Base-by-base conservation (phyloP, 2,329 filamentous ascomycete species). In the Colletotrichum magnum region DNA sequence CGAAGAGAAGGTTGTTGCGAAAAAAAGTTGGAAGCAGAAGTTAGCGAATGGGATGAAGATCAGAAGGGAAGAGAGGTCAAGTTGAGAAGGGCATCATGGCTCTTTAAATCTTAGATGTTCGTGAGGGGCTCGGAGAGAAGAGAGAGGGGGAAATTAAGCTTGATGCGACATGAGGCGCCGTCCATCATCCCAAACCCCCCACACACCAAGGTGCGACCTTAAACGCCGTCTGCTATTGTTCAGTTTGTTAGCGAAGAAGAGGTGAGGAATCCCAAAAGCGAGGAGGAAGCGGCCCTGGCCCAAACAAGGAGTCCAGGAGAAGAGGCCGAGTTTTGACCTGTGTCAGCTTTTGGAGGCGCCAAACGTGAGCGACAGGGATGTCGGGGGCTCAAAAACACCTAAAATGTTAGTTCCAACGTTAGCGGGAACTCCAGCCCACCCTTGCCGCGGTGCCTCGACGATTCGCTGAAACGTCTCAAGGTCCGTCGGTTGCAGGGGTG, bases 401-500 rank as follows among this genome's bases (percentile, higher is more conserved):
- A 36, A 36, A 36, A 10, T 9, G 32, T 36, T 36, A 36, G 32
- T 36, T 36, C 32, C 32, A 36, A 36, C 32, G 32, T 36, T 36
- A 6, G 32, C 32, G 32, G 32, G 32, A 36, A 36, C 32, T 10
- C 32, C 32, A 36, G 10, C 32, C 32, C 32, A 36, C 32, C 32
- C 41, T 43, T 43, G 41, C 41, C 41, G 28, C 45, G 16, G 15
- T 24, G 18, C 64, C 58, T 18, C 28, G 18, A 53, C 58, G 58
- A 63, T 68, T 68, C 64, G 64, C 64, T 68, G 59, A 68, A 68
- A 68, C 64, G 64, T 68, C 59, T 68, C 64, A 68, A 58, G 52
- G 54, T 64, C 53, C 52, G 45, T 58, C 39, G 28, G 45, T 68
- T 64, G 36, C 64, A 68, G 56, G 64, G 64, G 39, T 58, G 47